phyloP scores from a whole-genome alignment of 2,329 filamentous ascomycete species.

The Thielaviopsis euricoi region DNA sequence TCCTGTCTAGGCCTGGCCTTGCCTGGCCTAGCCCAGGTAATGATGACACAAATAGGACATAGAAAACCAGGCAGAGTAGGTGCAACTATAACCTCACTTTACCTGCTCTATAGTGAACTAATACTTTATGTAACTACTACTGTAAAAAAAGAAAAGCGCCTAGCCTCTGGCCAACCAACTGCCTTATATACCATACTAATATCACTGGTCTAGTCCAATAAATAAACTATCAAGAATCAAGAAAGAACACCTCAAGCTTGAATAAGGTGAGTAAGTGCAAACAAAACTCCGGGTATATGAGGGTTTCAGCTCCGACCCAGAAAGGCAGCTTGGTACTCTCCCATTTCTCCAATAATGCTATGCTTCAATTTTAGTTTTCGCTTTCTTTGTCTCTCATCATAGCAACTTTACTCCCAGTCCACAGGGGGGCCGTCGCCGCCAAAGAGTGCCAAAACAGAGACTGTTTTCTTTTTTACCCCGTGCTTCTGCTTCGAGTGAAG shows the following conservation, averaged over 20 bases:
- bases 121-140: neutral
- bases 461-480: neutral
- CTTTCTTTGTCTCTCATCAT: too few relatives aligned
- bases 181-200: too few relatives aligned
- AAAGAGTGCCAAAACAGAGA: too few relatives aligned
- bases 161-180: too few relatives aligned
- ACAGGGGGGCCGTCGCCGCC: too few relatives aligned
- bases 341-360: neutral
- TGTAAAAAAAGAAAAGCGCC: neutral
- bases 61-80: too few relatives aligned
- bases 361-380: neutral
- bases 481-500: neutral
- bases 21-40: neutral
- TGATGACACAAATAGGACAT: neutral
- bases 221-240: neutral
- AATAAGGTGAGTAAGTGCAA: too few relatives aligned
- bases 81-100: neutral
- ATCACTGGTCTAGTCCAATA: neutral
- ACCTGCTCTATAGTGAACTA: neutral
- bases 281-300: neutral
- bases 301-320: slow-evolving; percentile 4
- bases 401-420: too few relatives aligned
- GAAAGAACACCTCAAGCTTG: neutral
- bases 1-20: neutral
- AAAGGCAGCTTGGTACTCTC: neutral